A percentile compares a stretch with the other conserved stretches of the same genome.
phyloP scores from a whole-genome alignment of 1,284 basidiomycete genomes.

The Ceratorhiza oryzae-sativae region DNA sequence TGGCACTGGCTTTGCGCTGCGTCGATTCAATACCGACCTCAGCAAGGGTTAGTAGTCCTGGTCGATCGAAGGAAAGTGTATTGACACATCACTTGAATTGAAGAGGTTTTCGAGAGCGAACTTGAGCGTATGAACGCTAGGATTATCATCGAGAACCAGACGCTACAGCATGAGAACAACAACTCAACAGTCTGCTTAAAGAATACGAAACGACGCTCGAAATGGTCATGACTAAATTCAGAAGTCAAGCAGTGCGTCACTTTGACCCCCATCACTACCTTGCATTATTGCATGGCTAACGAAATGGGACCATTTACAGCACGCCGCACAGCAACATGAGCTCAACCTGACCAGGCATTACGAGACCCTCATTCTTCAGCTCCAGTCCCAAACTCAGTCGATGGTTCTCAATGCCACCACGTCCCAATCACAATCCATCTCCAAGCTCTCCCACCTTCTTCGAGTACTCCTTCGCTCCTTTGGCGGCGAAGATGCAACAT shows the following conservation, averaged over 20 bases:
- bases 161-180: constrained; percentile 93
- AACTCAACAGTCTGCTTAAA: constrained; percentile 84
- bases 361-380: constrained; percentile 79
- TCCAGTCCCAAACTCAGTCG: constrained; percentile 69
- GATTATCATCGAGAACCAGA: constrained; percentile 92
- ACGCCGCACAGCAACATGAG: constrained; percentile 92
- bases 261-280: neutral
- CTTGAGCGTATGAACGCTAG: constrained; percentile 90
- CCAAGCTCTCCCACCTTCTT: constrained; percentile 73
- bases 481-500: constrained; percentile 64
- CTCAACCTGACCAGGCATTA: constrained; percentile 90
- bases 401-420: constrained; percentile 66
- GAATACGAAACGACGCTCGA: constrained; percentile 97
- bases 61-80: constrained; percentile 28
- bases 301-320: constrained; percentile 55
- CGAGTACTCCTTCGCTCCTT: constrained; percentile 75
- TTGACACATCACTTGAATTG: constrained; percentile 20
- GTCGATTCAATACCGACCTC: constrained; percentile 94
- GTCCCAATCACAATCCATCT: constrained; percentile 70
- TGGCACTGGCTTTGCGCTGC: constrained; percentile 80
- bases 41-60: constrained; percentile 68
- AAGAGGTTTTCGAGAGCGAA: constrained; percentile 93
- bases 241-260: constrained; percentile 83
- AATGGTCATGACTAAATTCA: constrained; percentile 95
- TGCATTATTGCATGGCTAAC: constrained; percentile 32